Base-by-base conservation (phyloP, 495 filamentous ascomycete species). In the Trichoderma orchidacearum region DNA sequence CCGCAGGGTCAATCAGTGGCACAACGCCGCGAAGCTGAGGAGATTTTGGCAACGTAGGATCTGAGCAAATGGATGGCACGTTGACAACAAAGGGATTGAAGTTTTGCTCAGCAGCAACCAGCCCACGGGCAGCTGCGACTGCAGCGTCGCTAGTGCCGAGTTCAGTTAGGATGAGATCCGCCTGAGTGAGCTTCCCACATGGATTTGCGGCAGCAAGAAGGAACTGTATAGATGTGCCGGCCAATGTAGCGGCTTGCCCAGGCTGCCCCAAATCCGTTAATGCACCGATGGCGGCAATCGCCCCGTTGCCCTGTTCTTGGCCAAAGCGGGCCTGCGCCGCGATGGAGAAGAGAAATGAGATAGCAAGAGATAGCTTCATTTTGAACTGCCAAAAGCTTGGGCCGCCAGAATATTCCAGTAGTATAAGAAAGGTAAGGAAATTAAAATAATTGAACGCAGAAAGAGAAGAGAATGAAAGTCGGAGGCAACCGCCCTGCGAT, bases 51-150 rank as follows among this genome's bases (percentile, higher is more conserved):
- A 85, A 77, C 23, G 65, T 66, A 8, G 74, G 64, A 56, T 85
- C 81, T 11, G 64, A 69, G 66, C 82, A 84, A 63, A 84, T 75
- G 54, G 68, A 74, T 53, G 81, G 82, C 28, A 78, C 72, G 34
- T 62, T 64, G 45, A 75, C 72, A 27, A 62, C 74, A 58, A 81
- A 84, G 35, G 78, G 78, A 70, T 85, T 85, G 72, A 80, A 80
- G 75, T 85, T 84, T 70, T 83, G 78, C 72, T 85, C 82, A n/a
- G 81, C 80, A 12, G 75, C 75, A 5, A 85, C 81, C 0, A 84
- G 70, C 8, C 71, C 75, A 53, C 75, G 74, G 30, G 82, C 82
- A 5, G 75, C 82, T 9, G 72, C 69, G 54, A 84, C 72, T 53
- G 79, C 80, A 56, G 68, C 65, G 21, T 71, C 63, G 53, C 76